Evolutionary conservation across 352 stramenopile species (phyloP), one percentile per base, ranked within the genome.

Genomic region (Lagenidium giganteum): DNA sequence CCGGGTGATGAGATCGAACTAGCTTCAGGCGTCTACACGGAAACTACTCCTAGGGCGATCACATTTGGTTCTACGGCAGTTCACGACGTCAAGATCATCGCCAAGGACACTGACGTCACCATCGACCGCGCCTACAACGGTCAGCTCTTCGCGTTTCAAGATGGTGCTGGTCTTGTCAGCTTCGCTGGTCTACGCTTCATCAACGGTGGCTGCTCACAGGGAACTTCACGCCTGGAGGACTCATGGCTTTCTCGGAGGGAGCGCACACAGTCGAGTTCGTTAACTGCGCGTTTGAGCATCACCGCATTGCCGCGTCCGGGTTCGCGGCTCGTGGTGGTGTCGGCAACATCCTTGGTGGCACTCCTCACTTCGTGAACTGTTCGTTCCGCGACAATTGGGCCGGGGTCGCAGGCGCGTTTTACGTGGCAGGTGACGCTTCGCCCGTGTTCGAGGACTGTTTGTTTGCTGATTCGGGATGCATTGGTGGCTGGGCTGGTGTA

Each of bases 161-260:
- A 5, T 3, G 41, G 41, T 16, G 26, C 30, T 5, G 30, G 20
- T 6, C 29, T 13, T 1, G 14, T 47, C 23, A 8, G 17, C 8
- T 26, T 55, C 13, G 12, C 39, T 2, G 14, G 29, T n/a, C 17
- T 11, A n/a, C 55, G 11, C 22, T 81, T 34, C 52, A 68, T 42
- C n/a, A 41, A 37, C 5, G 54, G 42, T 2, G 54, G 47, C 8
- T 62, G 54, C 11, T 14, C n/a, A 44, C 13, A 12, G 20, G 26
- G 8, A 47, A 57, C 46, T 46, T 30, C 28, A 27, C 47, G 6
- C n/a, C n/a, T n/a, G 47, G 47, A 32, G 48, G 28, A 9, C 27
- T 61, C 18, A 45, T 57, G 54, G 35, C 36, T 20, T 47, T 62
- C 21, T n/a, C n/a, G n/a, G n/a, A n/a, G n/a, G n/a, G n/a, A n/a